Evolutionary conservation across 1,284 basidiomycete genomes (phyloP).

Genomic region (Xanthoconium separans): DNA sequence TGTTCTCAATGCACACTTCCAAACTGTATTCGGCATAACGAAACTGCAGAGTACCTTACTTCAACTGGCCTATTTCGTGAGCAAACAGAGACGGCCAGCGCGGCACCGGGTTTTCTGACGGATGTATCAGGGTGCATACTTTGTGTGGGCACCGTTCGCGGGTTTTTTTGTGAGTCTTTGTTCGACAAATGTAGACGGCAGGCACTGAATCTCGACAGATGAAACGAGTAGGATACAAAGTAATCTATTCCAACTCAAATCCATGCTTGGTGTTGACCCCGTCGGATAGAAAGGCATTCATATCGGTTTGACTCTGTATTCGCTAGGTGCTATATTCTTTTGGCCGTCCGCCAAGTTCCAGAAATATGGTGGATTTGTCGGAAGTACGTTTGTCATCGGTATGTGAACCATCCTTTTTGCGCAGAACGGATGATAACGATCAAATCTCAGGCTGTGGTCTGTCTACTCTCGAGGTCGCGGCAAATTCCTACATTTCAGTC

Average conservation of each 20-base stretch:
- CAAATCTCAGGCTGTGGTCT: constrained; percentile 62
- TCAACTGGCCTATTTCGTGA: constrained; percentile 81
- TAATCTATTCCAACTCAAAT: constrained; percentile 17
- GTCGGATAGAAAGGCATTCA: constrained; percentile 55
- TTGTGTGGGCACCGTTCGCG: constrained; percentile 61
- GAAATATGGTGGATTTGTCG: constrained; percentile 73
- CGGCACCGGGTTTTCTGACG: constrained; percentile 1
- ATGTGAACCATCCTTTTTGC: constrained; percentile 9
- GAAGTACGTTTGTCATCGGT: constrained; percentile 69
- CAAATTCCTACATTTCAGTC: constrained; percentile 79
- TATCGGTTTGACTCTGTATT: constrained; percentile 70
- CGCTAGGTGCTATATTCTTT: constrained; percentile 74
- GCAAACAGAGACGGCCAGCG: constrained; percentile 8
- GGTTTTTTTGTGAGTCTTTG: constrained; percentile 47
- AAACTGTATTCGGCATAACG: constrained; percentile 66
- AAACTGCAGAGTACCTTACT: constrained; percentile 82
- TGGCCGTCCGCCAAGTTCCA: constrained; percentile 75
- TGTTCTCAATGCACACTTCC: constrained; percentile 83
- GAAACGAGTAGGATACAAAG: constrained; percentile 60
- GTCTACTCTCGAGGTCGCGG: constrained; percentile 67
- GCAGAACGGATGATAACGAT: neutral
- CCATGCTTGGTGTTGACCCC: constrained; percentile 4
- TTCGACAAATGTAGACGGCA: neutral
- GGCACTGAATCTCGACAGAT: constrained; percentile 41
- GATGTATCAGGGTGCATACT: constrained; percentile 56